These are phyloP conservation scores for Lachnellula willkommii DNA, from an alignment of 2,329 filamentous ascomycete genomes.

Conservation along the genomic window DNA sequence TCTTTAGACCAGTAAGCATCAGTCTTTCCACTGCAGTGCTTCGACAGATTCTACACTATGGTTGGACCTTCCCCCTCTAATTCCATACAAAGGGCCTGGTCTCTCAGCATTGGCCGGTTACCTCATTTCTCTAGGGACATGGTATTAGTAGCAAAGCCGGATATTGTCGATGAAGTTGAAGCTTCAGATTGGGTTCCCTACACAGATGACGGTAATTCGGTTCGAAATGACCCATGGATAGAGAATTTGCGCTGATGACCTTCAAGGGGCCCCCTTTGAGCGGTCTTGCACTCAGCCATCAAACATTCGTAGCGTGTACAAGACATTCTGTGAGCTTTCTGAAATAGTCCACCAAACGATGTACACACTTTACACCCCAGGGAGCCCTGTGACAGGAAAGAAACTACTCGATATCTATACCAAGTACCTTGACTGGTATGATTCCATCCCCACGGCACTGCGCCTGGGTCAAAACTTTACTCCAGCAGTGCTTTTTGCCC, in stretches of 20 bases:
- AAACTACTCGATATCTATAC: constrained; percentile 60
- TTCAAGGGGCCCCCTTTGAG: constrained; percentile 42
- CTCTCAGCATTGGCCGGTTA: constrained; percentile 56
- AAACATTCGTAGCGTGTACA: constrained; percentile 63
- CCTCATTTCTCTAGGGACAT: constrained; percentile 55
- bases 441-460: constrained; percentile 58
- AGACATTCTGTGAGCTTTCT: constrained; percentile 65
- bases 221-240: neutral
- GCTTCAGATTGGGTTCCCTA: constrained; percentile 45
- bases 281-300: constrained; percentile 58
- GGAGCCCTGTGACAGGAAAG: constrained; percentile 57
- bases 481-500: constrained; percentile 66
- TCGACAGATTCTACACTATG: constrained; percentile 45
- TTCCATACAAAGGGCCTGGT: constrained; percentile 49
- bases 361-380: constrained; percentile 63
- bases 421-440: constrained; percentile 68
- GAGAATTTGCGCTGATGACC: constrained; percentile 1
- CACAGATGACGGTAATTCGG: constrained; percentile 27
- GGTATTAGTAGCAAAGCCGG: constrained; percentile 53
- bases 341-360: constrained; percentile 63
- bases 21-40: constrained; percentile 46
- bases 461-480: constrained; percentile 64
- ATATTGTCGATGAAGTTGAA: constrained; percentile 56
- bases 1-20: constrained; percentile 57
- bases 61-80: neutral